These are phyloP conservation scores for Pestalotiopsis sp. DNA, from an alignment of 2,329 filamentous ascomycete species.

Conservation along the genomic window DNA sequence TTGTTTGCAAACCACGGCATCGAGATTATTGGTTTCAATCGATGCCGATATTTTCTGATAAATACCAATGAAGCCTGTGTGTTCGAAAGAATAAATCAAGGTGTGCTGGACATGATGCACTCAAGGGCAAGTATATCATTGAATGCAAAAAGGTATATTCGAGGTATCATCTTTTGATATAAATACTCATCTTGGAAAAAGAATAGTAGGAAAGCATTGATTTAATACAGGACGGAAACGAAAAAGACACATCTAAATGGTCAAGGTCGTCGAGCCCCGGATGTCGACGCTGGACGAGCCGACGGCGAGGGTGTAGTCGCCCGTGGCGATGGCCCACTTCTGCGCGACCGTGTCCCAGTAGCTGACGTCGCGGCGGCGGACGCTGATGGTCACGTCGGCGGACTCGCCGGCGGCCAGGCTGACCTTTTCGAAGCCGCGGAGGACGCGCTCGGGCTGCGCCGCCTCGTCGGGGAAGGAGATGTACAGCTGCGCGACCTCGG, in stretches of 20 bases:
- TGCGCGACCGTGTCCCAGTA: slow-evolving; percentile 63
- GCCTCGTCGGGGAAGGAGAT: slow-evolving; percentile 44
- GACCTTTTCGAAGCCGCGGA: slow-evolving; percentile 67
- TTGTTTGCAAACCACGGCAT: too few relatives aligned
- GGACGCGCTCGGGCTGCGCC: slow-evolving; percentile 47
- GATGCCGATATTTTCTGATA: not conserved
- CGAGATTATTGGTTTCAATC: not conserved
- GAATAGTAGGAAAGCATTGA: not conserved
- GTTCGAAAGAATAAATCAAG: too few relatives aligned
- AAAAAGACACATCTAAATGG: not conserved
- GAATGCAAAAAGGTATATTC: not conserved
- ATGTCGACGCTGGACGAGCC: slow-evolving; percentile 7
- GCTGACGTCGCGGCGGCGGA: slow-evolving; percentile 64
- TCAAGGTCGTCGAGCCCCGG: slow-evolving; percentile 4
- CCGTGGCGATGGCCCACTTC: slow-evolving; percentile 58
- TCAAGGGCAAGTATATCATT: not conserved
- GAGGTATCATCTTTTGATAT: not conserved
- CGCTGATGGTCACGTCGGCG: slow-evolving; percentile 49
- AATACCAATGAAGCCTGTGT: not conserved
- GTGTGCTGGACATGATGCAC: too few relatives aligned
- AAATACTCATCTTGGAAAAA: not conserved
- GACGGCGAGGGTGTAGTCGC: slow-evolving; percentile 22
- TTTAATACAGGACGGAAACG: not conserved
- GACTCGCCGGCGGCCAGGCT: slow-evolving; percentile 49
- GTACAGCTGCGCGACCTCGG: slow-evolving; percentile 68